Base-by-base conservation (phyloP, 1,284 basidiomycete genomes). In the Pisolithus thermaeus region DNA sequence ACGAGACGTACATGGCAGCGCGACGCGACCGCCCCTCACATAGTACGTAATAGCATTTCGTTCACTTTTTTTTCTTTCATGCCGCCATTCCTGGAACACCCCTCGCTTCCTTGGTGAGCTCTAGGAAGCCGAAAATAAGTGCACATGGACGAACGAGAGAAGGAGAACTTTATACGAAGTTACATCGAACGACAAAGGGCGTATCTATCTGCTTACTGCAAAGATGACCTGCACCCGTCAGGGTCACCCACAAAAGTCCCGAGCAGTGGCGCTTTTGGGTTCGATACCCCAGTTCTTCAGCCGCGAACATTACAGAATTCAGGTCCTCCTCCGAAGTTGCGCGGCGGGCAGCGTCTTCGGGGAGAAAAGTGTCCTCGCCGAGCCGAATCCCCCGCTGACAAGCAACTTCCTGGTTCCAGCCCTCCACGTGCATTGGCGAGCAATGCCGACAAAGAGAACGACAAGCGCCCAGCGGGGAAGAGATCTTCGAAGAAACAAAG, bases 241-340 rank as follows among this genome's bases (percentile, higher is more conserved):
- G 51, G 41, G 48, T 59, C 55, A 23, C 55, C 62, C 4, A 11
- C 53, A 50, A 51, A 56, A 43, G 44, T 36, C n/a, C 28, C 32
- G 18, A 16, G 36, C 28, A 41, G 56, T 22, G 51, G 52, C 12
- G 32, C 32, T 35, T 71, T 72, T 56, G 74, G 73, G 2, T 80
- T 84, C 57, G 75, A 71, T 30, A 84, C 82, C 3, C 83, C 82
- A 9, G 61, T 84, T n/a, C 67, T 84, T 44, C 79, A 74, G 56
- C 71, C 82, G 39, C 73, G 83, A 14, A 45, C 27, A 28, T 46
- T 40, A 46, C 46, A 28, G 28, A 30, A 9, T 54, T 52, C 46
- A 35, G 32, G 12, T 14, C 32, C 32, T 35, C 38, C 22, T 55
- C 38, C 38, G 39, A 30, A 48, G 38, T 46, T 45, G 46, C 20